Percentiles rank a stretch among this genome's conserved stretches.
These are phyloP conservation scores for Seiridium unicorne DNA, from an alignment of 2,329 filamentous ascomycete genomes.

Conservation along the genomic window DNA sequence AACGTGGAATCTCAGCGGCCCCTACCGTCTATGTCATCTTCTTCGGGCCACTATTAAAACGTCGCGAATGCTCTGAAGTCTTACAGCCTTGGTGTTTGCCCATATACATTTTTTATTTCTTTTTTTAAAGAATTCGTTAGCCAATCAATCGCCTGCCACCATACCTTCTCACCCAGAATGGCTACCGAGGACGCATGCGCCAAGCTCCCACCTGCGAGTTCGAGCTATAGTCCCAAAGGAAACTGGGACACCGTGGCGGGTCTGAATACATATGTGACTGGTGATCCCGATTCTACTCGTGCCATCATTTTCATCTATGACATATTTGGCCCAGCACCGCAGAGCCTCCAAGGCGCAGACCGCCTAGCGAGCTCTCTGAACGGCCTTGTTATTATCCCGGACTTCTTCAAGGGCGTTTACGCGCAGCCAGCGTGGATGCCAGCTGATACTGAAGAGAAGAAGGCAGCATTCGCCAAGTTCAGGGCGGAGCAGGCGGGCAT, in stretches of 20 bases:
- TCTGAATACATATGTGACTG: constrained; percentile 33
- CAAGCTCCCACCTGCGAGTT: constrained; percentile 34
- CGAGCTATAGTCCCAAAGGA: constrained; percentile 39
- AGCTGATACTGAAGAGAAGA: constrained; percentile 42
- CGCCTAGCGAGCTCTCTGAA: constrained; percentile 34
- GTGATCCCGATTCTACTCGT: constrained; percentile 29
- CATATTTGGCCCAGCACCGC: constrained; percentile 42
- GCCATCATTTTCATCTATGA: constrained; percentile 47
- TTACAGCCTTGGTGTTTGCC: no score
- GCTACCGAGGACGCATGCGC: constrained; percentile 23
- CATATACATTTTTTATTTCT: no score
- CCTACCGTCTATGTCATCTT: no score
- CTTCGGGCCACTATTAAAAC: no score
- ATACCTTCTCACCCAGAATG: constrained; percentile 9
- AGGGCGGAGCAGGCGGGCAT: constrained; percentile 27
- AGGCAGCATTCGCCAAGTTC: constrained; percentile 29
- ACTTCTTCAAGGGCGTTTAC: constrained; percentile 35
- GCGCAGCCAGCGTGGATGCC: constrained; percentile 34
- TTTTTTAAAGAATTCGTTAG: not conserved
- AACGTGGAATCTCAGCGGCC: not conserved
- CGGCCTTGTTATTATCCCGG: constrained; percentile 38
- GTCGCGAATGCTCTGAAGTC: no score
- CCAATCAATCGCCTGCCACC: not conserved
- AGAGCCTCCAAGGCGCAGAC: constrained; percentile 49
- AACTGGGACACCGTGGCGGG: constrained; percentile 36